Evolutionary conservation across 495 filamentous ascomycete species (phyloP).

Genomic region (Penicillium ochrochloron): DNA sequence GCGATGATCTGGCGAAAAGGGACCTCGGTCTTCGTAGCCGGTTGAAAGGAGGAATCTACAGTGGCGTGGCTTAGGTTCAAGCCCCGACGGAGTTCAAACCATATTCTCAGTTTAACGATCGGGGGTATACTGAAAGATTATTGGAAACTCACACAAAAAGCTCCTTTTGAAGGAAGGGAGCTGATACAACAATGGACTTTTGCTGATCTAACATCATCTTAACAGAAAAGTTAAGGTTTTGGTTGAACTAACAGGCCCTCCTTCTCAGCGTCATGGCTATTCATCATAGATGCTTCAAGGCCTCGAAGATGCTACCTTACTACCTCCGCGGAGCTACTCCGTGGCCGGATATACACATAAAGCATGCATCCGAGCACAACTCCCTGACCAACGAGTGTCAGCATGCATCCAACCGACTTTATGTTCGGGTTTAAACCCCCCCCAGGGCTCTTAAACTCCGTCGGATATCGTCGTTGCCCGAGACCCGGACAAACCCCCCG

Average conservation of each 20-base stretch:
- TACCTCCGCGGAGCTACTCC: background rate
- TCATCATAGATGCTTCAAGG: background rate
- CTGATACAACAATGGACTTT: no score
- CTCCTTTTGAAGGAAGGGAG: background rate
- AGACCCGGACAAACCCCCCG: slow-evolving; percentile 5
- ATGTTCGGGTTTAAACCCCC: background rate
- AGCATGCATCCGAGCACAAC: background rate
- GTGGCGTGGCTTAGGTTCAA: background rate
- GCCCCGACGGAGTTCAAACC: background rate
- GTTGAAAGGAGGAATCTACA: background rate
- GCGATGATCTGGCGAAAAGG: background rate
- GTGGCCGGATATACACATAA: background rate
- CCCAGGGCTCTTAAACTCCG: background rate
- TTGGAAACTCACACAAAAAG: background rate
- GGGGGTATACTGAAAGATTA: background rate
- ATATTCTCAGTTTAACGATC: background rate
- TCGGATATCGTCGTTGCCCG: background rate
- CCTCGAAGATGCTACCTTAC: no score
- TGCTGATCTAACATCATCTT: background rate
- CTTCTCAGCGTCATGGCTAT: background rate
- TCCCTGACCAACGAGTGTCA: background rate
- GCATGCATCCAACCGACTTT: background rate
- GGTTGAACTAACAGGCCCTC: background rate
- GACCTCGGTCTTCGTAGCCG: background rate
- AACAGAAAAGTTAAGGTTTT: background rate